Base-by-base conservation (phyloP, 148 eudicot genomes). In the Euryodendron excelsum region DNA sequence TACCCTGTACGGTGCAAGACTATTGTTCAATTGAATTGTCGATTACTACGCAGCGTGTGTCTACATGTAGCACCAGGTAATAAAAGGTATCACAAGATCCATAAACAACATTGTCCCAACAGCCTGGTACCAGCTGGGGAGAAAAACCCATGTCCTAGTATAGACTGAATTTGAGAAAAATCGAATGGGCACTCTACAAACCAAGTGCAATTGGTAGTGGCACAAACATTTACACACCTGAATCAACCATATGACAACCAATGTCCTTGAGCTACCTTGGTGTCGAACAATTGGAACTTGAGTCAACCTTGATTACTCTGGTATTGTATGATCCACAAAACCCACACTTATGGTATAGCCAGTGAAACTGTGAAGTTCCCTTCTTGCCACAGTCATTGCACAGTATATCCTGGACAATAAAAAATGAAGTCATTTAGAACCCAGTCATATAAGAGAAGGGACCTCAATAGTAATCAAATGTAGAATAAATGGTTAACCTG, bases 341-440 rank as follows among this genome's bases (percentile, higher is more conserved):
- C 60, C 92, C 89, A 52, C 98, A 94, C 85, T 94, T 94, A 81
- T 95, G 99, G 84, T 95, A 95, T 75, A 95, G 93, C 99, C 99
- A 95, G 80, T 95, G 99, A 77, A 95, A 95, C 15, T 88, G 85
- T 28, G 97, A 91, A 77, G 72, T 82, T 71, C 99, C 99, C 79
- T 90, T 95, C 76, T 84, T 89, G 67, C 82, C 97, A 81, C 99
- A 95, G 78, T 95, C 99, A 70, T 95, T 95, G 89, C 98, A 94
- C 50, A 94, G 87, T 71, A 94, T 85, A 77, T 92, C 98, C 98
- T 94, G 88, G 76, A 81, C 27, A 59, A 58, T 63, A 41, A 70
- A 77, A 23, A 39, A 21, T 72, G 64, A 33, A 83, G 48, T 59
- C 17, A 73, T 63, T 80, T 53, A 39, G 36, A 62, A 12, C 11